Evolutionary conservation across 2,329 filamentous ascomycete species (phyloP).

Genomic region (Plectosphaerella sp.): DNA sequence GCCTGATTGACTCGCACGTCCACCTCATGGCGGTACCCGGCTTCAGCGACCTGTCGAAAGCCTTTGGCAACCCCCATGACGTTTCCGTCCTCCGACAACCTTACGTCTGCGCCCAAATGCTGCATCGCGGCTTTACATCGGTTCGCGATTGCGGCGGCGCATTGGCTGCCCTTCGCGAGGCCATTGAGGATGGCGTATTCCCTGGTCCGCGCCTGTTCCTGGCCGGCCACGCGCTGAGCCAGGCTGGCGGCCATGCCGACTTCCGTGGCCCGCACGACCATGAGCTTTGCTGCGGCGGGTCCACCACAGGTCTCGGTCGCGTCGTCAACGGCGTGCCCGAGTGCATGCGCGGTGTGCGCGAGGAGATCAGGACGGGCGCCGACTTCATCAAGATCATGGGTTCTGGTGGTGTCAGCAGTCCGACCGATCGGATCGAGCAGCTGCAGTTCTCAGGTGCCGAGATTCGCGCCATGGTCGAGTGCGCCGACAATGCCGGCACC

Average conservation of each 20-base stretch:
- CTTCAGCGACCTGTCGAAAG: slow-evolving; percentile 17
- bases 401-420: slow-evolving; percentile 51
- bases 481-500: slow-evolving; percentile 42
- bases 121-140: slow-evolving; percentile 55
- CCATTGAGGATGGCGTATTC: slow-evolving; percentile 49
- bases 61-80: slow-evolving; percentile 23
- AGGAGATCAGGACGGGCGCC: slow-evolving; percentile 50
- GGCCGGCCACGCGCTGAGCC: slow-evolving; percentile 46
- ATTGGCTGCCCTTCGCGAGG: slow-evolving; percentile 47
- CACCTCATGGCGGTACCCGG: slow-evolving; percentile 25
- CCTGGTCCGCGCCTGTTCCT: slow-evolving; percentile 53
- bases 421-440: slow-evolving; percentile 48
- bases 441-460: slow-evolving; percentile 54
- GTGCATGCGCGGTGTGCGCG: slow-evolving; percentile 46
- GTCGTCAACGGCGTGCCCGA: slow-evolving; percentile 51
- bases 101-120: slow-evolving; percentile 43
- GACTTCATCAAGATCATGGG: slow-evolving; percentile 62
- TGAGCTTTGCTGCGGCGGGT: slow-evolving; percentile 40
- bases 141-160: slow-evolving; percentile 56
- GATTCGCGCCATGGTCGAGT: slow-evolving; percentile 47
- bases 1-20: slow-evolving; percentile 27
- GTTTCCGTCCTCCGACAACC: slow-evolving; percentile 42
- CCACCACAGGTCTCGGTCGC: slow-evolving; percentile 32
- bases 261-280: slow-evolving; percentile 37
- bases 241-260: slow-evolving; percentile 56